Conservation (phyloP, 2,329 filamentous ascomycete species). For the Epichloe festucae region DNA sequence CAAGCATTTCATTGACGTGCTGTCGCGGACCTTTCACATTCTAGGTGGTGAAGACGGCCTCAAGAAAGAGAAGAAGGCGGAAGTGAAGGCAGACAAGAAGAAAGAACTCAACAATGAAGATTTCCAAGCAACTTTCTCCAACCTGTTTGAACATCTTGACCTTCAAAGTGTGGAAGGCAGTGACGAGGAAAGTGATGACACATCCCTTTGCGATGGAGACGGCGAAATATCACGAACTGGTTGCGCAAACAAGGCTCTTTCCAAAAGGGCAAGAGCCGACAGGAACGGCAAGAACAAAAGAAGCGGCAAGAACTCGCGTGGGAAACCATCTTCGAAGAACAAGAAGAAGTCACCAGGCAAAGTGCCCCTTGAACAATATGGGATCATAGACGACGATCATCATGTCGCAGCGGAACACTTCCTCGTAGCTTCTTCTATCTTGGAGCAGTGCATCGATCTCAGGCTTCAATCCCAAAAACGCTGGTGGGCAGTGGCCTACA, state of each 20-base stretch:
- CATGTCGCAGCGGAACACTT: constrained; percentile 23
- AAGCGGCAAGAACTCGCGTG: not conserved
- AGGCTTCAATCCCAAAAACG: constrained; percentile 15
- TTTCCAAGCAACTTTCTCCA: not conserved
- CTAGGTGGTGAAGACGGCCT: constrained; percentile 21
- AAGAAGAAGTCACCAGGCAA: not conserved
- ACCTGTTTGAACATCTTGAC: not conserved
- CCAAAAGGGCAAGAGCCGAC: not conserved
- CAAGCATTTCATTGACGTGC: constrained; percentile 28
- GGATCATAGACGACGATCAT: constrained; percentile 13
- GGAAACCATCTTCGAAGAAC: not conserved
- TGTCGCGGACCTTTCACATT: constrained; percentile 22
- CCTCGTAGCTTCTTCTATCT: constrained; percentile 27
- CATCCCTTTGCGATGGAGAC: not conserved
- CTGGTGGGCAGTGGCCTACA: constrained; percentile 10
- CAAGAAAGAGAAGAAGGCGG: not conserved
- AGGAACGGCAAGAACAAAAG: not conserved
- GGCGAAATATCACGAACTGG: not conserved
- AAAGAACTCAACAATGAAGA: not conserved
- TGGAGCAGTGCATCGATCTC: constrained; percentile 24
- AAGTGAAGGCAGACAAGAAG: not conserved
- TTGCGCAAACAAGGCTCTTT: not conserved
- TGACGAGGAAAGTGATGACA: not conserved
- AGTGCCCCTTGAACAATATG: constrained; percentile 9
- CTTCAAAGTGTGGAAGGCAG: not conserved